These are phyloP conservation scores for Eimeria mitis DNA, from an alignment of 169 alveolate species.

Conservation along the genomic window DNA sequence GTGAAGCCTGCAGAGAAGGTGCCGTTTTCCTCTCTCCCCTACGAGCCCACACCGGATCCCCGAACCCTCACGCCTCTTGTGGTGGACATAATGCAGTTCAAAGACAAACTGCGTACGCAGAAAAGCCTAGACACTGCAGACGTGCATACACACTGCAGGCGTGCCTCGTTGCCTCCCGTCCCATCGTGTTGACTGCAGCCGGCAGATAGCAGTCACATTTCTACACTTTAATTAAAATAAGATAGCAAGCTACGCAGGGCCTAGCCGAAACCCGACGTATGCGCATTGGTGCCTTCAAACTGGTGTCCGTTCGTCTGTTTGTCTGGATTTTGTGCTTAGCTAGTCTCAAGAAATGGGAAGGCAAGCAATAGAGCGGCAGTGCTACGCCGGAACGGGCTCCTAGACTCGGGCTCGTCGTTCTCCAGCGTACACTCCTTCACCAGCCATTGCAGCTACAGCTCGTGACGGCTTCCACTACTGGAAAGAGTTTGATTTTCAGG, in stretches of 20 bases:
- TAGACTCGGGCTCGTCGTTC: background rate
- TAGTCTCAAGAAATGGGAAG: slow-evolving; percentile 41
- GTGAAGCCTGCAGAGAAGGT: slow-evolving; percentile 56
- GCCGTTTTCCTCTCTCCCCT: slow-evolving; percentile 39
- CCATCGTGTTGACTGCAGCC: background rate
- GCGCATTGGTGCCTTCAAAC: background rate
- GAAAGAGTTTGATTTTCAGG: background rate
- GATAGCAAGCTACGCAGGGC: background rate
- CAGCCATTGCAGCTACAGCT: background rate
- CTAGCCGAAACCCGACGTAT: background rate
- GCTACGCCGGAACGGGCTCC: slow-evolving; percentile 3
- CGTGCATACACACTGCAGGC: background rate
- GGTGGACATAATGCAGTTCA: slow-evolving; percentile 67
- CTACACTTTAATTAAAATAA: background rate
- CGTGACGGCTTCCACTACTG: background rate
- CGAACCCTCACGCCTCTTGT: slow-evolving; percentile 76
- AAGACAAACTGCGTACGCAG: slow-evolving; percentile 74
- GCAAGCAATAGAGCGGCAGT: slow-evolving; percentile 16
- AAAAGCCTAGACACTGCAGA: background rate
- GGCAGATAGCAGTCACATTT: background rate
- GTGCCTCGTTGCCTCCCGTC: background rate
- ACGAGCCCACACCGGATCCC: slow-evolving; percentile 73
- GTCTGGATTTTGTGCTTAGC: background rate
- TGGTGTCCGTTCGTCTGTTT: background rate
- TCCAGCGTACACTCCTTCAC: background rate